Conservation (phyloP, 768 basidiomycete species). For the Collybia sordida region DNA sequence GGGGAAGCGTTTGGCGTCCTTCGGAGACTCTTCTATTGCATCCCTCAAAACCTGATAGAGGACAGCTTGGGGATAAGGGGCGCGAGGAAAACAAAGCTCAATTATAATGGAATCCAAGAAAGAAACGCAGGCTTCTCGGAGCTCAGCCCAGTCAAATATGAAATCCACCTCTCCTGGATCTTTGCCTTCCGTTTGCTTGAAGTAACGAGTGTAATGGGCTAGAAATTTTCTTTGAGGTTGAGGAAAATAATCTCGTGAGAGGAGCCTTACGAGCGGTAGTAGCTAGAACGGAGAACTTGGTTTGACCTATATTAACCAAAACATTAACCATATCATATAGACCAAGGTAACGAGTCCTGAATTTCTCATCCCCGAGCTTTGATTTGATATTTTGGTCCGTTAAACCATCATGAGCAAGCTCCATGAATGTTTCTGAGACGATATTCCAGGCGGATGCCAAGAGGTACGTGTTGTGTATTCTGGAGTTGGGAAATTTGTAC, state of each 20-base stretch:
- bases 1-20: slow-evolving; percentile 73
- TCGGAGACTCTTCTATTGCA: slow-evolving; percentile 70
- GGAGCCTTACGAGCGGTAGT: slow-evolving; percentile 61
- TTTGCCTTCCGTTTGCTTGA: slow-evolving; percentile 44
- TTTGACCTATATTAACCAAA: slow-evolving; percentile 61
- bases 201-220: slow-evolving; percentile 77
- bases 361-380: slow-evolving; percentile 49
- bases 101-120: slow-evolving; percentile 84
- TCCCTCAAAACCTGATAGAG: slow-evolving; percentile 69
- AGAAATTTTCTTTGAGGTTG: not conserved
- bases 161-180: slow-evolving; percentile 50
- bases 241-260: slow-evolving; percentile 2
- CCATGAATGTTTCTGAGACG: slow-evolving; percentile 55
- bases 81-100: slow-evolving; percentile 75
- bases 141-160: slow-evolving; percentile 62
- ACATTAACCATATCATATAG: slow-evolving; percentile 62
- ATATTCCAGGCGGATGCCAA: slow-evolving; percentile 83
- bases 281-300: slow-evolving; percentile 66
- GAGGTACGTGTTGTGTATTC: slow-evolving; percentile 82
- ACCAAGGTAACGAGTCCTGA: slow-evolving; percentile 62
- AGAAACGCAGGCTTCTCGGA: slow-evolving; percentile 67
- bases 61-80: slow-evolving; percentile 64
- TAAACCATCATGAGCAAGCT: slow-evolving; percentile 55
- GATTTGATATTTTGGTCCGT: slow-evolving; percentile 49
- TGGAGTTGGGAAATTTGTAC: slow-evolving; percentile 24